Evolutionary conservation across 257 asterid species (phyloP).

Genomic region (Gentiana straminea): DNA sequence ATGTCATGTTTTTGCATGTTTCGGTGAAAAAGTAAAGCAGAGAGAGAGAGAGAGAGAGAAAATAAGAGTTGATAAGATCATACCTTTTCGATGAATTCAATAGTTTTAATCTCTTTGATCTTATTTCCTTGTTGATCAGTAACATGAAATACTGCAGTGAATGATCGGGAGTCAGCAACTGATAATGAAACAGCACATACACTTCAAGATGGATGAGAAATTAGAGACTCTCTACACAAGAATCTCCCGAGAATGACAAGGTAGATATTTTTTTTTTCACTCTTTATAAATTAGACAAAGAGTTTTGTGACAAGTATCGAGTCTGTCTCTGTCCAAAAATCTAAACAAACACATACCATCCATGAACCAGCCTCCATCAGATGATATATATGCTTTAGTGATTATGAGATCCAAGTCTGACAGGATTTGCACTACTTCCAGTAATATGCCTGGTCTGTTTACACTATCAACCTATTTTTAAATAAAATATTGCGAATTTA

Average conservation of each 20-base stretch:
- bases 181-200: not conserved
- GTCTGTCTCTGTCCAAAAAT: not conserved
- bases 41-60: not conserved
- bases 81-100: slow-evolving; percentile 83
- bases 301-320: not conserved
- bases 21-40: slow-evolving; percentile 1
- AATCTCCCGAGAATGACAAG: not conserved
- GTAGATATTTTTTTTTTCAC: not conserved
- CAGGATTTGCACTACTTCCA: slow-evolving; percentile 97
- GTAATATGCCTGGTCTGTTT: slow-evolving; percentile 93
- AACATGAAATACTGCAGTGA: slow-evolving; percentile 78
- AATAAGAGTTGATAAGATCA: slow-evolving; percentile 8
- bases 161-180: slow-evolving; percentile 9
- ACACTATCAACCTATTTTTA: slow-evolving; percentile 82
- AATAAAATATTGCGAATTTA: slow-evolving; percentile 3
- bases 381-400: slow-evolving; percentile 92
- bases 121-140: slow-evolving; percentile 88
- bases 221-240: not conserved
- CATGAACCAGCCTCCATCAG: slow-evolving; percentile 99
- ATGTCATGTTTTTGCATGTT: slow-evolving; percentile 1
- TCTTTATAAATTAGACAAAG: not conserved
- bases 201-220: not conserved
- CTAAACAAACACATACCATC: slow-evolving; percentile 46
- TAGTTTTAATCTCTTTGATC: slow-evolving; percentile 55
- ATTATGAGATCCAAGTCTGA: slow-evolving; percentile 84